Evolutionary conservation across 306 rosid genomes (phyloP), one percentile per base, ranked within the genome.

Genomic region (Fragaria nilgerrensis): DNA sequence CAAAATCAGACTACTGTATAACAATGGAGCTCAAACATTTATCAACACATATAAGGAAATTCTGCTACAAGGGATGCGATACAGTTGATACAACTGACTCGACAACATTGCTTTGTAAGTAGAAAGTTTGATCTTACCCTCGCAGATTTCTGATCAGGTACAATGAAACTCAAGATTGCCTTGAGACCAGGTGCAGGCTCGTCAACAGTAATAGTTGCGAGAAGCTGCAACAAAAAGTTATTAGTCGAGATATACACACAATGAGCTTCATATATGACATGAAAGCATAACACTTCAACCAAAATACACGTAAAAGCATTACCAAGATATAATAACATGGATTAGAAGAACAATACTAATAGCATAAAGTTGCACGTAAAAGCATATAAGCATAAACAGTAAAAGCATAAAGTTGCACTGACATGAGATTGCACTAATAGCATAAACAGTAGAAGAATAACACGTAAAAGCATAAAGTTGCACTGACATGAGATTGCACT

Each of bases 141-240:
- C 77, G 92, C 98, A 79, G 97, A 92, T 82, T 87, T 92, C 87
- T 94, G 97, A 72, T 94, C 96, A 41, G 98, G 96, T 70, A 85
- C 86, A 76, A 84, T 86, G 49, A 95, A 90, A 85, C 97, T 92
- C 53, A 95, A 86, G 80, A 90, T 92, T 44, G 97, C 65, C 89
- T 95, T 95, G 61, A 95, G 85, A 69, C 97, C 98, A 81, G 97
- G 97, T 52, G 96, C 97, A 20, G 93, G 90, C 73, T 95, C 98
- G 68, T 95, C 96, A 83, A 89, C 84, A n/a, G 98, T 95, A 76
- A 95, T 52, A 45, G 95, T 95, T 62, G 97, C 87, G 45, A 75
- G 90, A 37, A 95, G 87, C 97, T 95, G 37, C 48, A 64, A 77
- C 41, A 47, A 4, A 66, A 47, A 58, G 72, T 45, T 82, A 67